Percentiles rank a stretch among this genome's conserved stretches.
Evolutionary conservation across 768 basidiomycete species (phyloP).

Genomic region (Tremella mesenterica): DNA sequence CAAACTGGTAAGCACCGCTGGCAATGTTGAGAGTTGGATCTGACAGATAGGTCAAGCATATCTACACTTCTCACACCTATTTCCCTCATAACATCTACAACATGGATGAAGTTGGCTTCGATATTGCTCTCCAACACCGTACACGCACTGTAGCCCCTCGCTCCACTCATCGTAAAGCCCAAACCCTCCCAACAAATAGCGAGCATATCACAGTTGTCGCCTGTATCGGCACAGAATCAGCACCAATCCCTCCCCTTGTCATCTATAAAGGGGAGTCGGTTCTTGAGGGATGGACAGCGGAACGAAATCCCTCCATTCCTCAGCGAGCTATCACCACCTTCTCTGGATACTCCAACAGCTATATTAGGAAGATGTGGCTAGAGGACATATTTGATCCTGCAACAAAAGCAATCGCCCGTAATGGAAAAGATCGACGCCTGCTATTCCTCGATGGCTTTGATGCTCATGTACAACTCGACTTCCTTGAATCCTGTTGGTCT

Average conservation of each 20-base stretch:
- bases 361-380: not conserved
- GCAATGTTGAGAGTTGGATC: not conserved
- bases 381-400: conserved; percentile 3
- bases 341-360: not conserved
- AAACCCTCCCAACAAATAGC: not conserved
- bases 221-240: not conserved
- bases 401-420: not conserved
- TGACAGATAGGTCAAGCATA: not conserved
- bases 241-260: not conserved
- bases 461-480: not conserved
- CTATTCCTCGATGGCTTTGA: not conserved
- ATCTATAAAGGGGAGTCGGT: not conserved
- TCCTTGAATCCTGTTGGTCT: not conserved
- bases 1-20: not conserved
- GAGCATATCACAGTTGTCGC: conserved; percentile 5
- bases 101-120: not conserved
- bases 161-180: not conserved
- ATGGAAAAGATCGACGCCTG: not conserved
- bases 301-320: not conserved
- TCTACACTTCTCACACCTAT: not conserved
- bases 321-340: not conserved
- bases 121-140: not conserved
- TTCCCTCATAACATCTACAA: not conserved
- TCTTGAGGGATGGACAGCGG: not conserved
- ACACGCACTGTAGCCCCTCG: not conserved